Percentiles rank a stretch among this genome's conserved stretches.
Evolutionary conservation across 202 grass and related monocot genomes (phyloP).

Genomic region (Setaria italica): DNA sequence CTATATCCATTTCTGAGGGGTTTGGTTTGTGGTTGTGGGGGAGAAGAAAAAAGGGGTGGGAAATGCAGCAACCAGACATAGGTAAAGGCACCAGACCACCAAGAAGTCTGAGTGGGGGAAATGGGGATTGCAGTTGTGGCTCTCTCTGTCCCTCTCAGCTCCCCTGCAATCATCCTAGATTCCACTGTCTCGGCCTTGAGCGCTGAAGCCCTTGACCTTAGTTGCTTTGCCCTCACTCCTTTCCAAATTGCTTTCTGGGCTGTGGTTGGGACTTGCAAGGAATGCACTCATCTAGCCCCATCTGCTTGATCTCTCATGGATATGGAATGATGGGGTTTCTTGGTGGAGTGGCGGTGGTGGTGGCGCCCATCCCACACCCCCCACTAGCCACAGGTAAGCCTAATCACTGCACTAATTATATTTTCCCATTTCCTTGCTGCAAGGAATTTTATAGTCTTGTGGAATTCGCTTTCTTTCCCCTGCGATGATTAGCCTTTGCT

Average conservation of each 20-base stretch:
- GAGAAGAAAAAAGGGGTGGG: conserved; percentile 39
- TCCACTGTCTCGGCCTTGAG: conserved; percentile 35
- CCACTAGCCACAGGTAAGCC: conserved; percentile 45
- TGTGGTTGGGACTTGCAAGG: conserved; percentile 55
- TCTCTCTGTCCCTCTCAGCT: conserved; percentile 28
- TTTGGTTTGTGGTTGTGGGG: conserved; percentile 19
- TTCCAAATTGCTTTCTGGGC: conserved; percentile 42
- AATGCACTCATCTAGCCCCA: conserved; percentile 49
- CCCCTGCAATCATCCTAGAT: conserved; percentile 23
- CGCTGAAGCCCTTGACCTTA: conserved; percentile 48
- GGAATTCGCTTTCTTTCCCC: conserved; percentile 29
- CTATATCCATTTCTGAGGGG: conserved; percentile 5
- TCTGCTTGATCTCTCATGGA: conserved; percentile 46
- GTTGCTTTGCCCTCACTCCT: conserved; percentile 57
- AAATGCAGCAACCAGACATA: conserved; percentile 41
- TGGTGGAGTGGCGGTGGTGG: conserved; percentile 50
- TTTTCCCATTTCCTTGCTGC: neutral
- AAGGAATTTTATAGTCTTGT: neutral
- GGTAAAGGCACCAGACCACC: conserved; percentile 38
- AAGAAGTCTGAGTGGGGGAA: conserved; percentile 50
- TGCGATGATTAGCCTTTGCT: conserved; percentile 43
- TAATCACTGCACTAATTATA: conserved; percentile 38
- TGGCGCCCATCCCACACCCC: conserved; percentile 33
- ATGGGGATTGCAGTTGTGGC: conserved; percentile 48
- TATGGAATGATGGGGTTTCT: conserved; percentile 58